Percentiles rank a stretch among this genome's conserved stretches.
Evolutionary conservation across 1,139 yeast species (phyloP).

Genomic region (Geotrichum citri-aurantii): DNA sequence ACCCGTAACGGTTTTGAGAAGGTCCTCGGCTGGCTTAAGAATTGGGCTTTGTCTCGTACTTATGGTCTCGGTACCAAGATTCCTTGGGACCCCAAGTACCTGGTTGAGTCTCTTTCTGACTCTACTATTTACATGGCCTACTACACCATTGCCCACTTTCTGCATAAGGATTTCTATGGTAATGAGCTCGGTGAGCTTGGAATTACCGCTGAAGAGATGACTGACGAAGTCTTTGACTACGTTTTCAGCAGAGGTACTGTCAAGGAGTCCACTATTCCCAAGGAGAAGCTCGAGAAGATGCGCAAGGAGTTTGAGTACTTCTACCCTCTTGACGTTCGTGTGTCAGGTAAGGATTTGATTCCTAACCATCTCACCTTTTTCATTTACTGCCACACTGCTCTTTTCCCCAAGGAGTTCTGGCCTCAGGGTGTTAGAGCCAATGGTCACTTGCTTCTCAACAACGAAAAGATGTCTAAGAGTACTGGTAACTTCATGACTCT

Average conservation of each 20-base stretch:
- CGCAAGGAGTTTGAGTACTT: conserved; percentile 94
- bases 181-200: conserved; percentile 62
- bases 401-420: conserved; percentile 89
- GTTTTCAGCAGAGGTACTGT: conserved; percentile 70
- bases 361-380: conserved; percentile 96
- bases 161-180: conserved; percentile 87
- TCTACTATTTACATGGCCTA: conserved; percentile 95
- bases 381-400: conserved; percentile 86
- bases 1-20: conserved; percentile 91
- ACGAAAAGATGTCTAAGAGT: conserved; percentile 96
- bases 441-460: conserved; percentile 92
- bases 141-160: conserved; percentile 82
- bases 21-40: conserved; percentile 92
- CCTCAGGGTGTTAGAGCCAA: conserved; percentile 91
- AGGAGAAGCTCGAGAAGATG: conserved; percentile 60
- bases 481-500: conserved; percentile 96
- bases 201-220: conserved; percentile 78
- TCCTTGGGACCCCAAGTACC: conserved; percentile 95
- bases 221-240: conserved; percentile 90
- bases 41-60: conserved; percentile 98
- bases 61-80: conserved; percentile 93
- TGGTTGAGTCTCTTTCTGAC: conserved; percentile 93
- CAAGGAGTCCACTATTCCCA: conserved; percentile 55
- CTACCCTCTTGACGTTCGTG: conserved; percentile 85
- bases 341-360: conserved; percentile 95